Evolutionary conservation across 2,329 filamentous ascomycete species (phyloP).

Genomic region (Mariannaea elegans): DNA sequence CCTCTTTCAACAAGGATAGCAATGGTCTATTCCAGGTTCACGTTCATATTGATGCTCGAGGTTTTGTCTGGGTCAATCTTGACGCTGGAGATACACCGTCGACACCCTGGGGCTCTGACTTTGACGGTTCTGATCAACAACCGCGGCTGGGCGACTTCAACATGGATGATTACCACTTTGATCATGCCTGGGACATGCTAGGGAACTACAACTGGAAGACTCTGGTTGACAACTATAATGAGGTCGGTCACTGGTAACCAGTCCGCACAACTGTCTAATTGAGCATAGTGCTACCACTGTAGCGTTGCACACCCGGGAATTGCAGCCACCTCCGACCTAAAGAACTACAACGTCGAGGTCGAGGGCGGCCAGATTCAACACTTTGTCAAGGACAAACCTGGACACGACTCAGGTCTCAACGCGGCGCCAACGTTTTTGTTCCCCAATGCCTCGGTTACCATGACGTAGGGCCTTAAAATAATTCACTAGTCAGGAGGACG

Average conservation of each 20-base stretch:
- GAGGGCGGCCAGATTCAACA: constrained; percentile 26
- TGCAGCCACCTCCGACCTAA: constrained; percentile 11
- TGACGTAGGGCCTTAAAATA: constrained; percentile 17
- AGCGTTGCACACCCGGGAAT: constrained; percentile 28
- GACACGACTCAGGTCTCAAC: too few relatives aligned
- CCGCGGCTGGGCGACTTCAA: constrained; percentile 53
- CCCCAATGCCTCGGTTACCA: constrained; percentile 28
- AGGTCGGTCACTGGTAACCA: constrained; percentile 41
- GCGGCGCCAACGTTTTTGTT: constrained; percentile 25
- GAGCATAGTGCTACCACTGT: constrained; percentile 30
- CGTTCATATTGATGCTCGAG: constrained; percentile 58
- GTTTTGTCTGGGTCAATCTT: constrained; percentile 68
- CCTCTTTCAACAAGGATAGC: constrained; percentile 62
- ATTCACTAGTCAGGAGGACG: too few relatives aligned
- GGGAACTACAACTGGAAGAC: constrained; percentile 69
- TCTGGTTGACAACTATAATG: constrained; percentile 70
- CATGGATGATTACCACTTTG: constrained; percentile 62
- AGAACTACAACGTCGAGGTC: constrained; percentile 16
- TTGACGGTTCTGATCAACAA: constrained; percentile 56
- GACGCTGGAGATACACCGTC: constrained; percentile 56
- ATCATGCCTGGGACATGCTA: constrained; percentile 64
- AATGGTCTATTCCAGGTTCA: constrained; percentile 66
- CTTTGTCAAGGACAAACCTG: too few relatives aligned
- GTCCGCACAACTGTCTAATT: too few relatives aligned
- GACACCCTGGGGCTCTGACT: constrained; percentile 59